phyloP scores from a whole-genome alignment of 306 rosid genomes.

The Elaeagnus macrophylla region DNA sequence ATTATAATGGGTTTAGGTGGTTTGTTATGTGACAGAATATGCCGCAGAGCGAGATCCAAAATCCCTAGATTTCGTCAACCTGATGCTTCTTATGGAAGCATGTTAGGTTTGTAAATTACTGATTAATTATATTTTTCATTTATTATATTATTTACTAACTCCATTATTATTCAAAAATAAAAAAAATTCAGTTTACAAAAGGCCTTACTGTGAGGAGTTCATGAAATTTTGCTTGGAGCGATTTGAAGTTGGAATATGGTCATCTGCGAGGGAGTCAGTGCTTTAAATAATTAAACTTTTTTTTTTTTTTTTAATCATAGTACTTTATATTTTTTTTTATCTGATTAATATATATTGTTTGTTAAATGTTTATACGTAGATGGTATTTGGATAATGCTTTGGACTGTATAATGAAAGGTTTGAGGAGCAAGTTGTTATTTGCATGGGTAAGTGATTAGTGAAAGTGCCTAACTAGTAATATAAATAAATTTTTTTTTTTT shows the following conservation, averaged over 20 bases:
- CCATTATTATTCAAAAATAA: neutral
- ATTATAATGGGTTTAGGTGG: slow-evolving; percentile 13
- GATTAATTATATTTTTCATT: neutral
- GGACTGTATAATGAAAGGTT: neutral
- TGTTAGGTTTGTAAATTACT: neutral
- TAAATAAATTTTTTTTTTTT: neutral
- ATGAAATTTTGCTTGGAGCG: slow-evolving; percentile 28
- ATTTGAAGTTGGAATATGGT: slow-evolving; percentile 35
- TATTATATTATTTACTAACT: neutral
- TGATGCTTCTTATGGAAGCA: slow-evolving; percentile 8
- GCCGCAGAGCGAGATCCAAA: no score
- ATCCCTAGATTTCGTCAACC: slow-evolving; percentile 5
- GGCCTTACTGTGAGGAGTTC: slow-evolving; percentile 23
- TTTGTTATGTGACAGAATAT: slow-evolving; percentile 4
- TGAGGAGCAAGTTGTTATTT: slow-evolving; percentile 1
- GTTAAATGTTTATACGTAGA: slow-evolving; percentile 3
- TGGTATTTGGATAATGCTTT: neutral
- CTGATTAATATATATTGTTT: neutral
- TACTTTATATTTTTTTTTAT: neutral
- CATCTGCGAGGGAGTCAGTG: slow-evolving; percentile 25
- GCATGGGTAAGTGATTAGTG: slow-evolving; percentile 21
- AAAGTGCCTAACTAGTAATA: no score
- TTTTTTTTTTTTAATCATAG: neutral
- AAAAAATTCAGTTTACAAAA: slow-evolving; percentile 21
- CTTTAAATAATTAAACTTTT: no score